These are phyloP conservation scores for Boletus pseudo-olivaceus DNA, from an alignment of 768 basidiomycete species.

Conservation along the genomic window DNA sequence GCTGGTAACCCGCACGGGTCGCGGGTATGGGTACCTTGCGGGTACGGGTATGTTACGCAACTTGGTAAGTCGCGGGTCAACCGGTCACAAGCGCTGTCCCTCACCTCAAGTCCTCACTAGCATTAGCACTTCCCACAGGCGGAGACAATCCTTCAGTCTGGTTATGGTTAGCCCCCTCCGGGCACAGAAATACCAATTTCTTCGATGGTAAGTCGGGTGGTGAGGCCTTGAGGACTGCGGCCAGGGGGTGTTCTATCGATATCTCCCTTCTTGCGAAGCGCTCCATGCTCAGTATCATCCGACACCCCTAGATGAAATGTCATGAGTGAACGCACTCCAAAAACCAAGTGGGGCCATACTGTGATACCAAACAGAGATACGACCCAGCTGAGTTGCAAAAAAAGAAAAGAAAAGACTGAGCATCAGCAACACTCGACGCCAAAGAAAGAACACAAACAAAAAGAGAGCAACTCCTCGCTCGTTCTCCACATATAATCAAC, in stretches of 20 bases:
- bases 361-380: constrained; percentile 4
- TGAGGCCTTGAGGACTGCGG: constrained; percentile 6
- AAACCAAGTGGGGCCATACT: constrained; percentile 2
- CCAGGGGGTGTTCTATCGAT: background rate
- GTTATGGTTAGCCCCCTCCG: too few species aligned
- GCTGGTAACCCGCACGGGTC: too few species aligned
- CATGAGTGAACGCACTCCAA: background rate
- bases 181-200: too few species aligned
- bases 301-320: constrained; percentile 18
- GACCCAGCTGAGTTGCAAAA: constrained; percentile 8
- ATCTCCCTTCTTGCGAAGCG: constrained; percentile 8
- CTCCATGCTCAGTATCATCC: constrained; percentile 18
- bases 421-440: background rate
- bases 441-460: constrained; percentile 7
- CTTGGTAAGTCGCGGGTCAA: too few species aligned
- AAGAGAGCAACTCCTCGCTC: background rate
- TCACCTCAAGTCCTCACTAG: too few species aligned
- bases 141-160: too few species aligned
- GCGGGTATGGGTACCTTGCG: too few species aligned
- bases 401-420: background rate
- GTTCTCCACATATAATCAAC: background rate
- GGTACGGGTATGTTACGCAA: too few species aligned
- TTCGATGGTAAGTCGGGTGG: constrained; percentile 7
- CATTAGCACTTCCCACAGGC: too few species aligned
- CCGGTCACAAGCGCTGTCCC: too few species aligned